Evolutionary conservation across 345 rosid genomes (phyloP), one percentile per base, ranked within the genome.

Genomic region (Rhodomyrtus tomentosa): DNA sequence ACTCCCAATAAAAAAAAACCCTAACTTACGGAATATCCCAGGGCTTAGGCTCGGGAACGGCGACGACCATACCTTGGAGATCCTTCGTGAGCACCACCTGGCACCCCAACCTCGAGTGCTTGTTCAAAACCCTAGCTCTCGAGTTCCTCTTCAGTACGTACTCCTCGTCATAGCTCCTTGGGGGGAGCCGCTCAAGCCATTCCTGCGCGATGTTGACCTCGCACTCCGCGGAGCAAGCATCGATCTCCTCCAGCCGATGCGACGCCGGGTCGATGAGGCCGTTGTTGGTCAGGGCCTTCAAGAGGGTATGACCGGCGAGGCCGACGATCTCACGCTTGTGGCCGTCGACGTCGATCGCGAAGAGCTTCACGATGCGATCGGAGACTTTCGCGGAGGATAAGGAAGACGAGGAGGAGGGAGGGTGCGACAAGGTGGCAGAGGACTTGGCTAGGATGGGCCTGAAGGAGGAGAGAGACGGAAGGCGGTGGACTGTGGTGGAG

Each of bases 151-250:
- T 93, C 88, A 97, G 87, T 54, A 97, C 93, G 86, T 95, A 94
- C 90, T 95, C 99, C 92, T 97, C 99, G n/a, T 95, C 99, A 90
- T 97, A 93, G 45, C 95, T 87, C 80, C 98, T 93, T 1, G 96
- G 92, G 0, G 99, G 99, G 21, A 97, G 96, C 95, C 82, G 93
- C 50, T 92, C 92, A 8, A 97, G 89, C 99, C 98, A 95, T 82
- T 97, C 99, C 93, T 97, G 91, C 5, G 99, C 99, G 93, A 97
- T 95, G 90, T 82, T 93, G 84, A 97, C 99, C 93, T 97, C 99
- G 91, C 99, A 97, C 86, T 97, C 99, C 21, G 99, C 93, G 50
- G 98, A 95, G 90, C 99, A 97, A 74, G 99, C 99, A 20, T 97
- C 99, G 92, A 97, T 95, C 80, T 97, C 99, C 68, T 95, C 99